Conservation (phyloP, 108 stramenopile species). For the Discostella stelligeroides region DNA sequence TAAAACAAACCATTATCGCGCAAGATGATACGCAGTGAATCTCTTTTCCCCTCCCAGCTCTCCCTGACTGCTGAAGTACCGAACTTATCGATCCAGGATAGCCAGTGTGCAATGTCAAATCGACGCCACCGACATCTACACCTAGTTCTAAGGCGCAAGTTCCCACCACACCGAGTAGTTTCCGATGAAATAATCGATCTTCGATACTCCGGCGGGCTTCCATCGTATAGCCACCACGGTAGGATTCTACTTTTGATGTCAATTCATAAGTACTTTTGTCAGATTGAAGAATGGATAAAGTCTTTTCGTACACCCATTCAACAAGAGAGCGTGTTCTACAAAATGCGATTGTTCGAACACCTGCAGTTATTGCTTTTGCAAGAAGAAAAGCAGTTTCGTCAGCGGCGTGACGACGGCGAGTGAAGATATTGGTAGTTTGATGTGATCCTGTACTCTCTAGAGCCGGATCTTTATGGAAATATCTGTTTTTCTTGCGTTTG, state of each 20-base stretch:
- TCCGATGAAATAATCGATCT: slow-evolving; percentile 77
- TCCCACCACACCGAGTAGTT: slow-evolving; percentile 90
- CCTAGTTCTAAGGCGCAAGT: slow-evolving; percentile 95
- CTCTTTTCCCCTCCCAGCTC: slow-evolving; percentile 87
- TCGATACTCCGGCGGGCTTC: slow-evolving; percentile 89
- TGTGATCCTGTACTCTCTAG: background rate
- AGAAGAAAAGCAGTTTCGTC: slow-evolving; percentile 94
- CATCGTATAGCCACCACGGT: slow-evolving; percentile 94
- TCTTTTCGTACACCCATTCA: slow-evolving; percentile 89
- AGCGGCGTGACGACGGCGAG: slow-evolving; percentile 71
- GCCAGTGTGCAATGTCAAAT: slow-evolving; percentile 93
- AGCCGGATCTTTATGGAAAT: background rate
- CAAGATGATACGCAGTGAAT: slow-evolving; percentile 55
- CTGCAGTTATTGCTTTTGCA: slow-evolving; percentile 73
- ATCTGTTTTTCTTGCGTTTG: slow-evolving; percentile 16
- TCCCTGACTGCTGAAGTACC: slow-evolving; percentile 93
- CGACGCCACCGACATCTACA: slow-evolving; percentile 95
- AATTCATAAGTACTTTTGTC: slow-evolving; percentile 52
- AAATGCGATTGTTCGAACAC: slow-evolving; percentile 92
- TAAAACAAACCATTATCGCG: slow-evolving; percentile 89
- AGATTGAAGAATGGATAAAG: slow-evolving; percentile 55
- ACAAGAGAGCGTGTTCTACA: slow-evolving; percentile 90
- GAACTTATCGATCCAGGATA: slow-evolving; percentile 76
- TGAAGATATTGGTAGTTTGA: slow-evolving; percentile 14
- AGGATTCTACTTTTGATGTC: slow-evolving; percentile 75